Base-by-base conservation (phyloP, 371 early-diverging fungal genomes). In the Mortierella sp. region DNA sequence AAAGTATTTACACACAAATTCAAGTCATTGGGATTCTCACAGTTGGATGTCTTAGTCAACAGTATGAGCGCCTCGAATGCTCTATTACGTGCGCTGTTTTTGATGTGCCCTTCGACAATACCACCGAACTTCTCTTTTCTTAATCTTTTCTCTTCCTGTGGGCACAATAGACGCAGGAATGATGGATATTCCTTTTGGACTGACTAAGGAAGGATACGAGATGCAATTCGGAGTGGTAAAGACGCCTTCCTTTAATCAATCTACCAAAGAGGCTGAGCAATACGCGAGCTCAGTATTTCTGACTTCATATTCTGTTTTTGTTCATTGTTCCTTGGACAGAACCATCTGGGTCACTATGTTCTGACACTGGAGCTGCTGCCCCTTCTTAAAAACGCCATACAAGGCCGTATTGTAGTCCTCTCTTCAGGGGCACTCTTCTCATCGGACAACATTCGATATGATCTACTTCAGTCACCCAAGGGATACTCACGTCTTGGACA, bases 11-110 rank as follows among this genome's bases (percentile, higher is more conserved):
- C 78, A 8, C 68, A 50, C 5, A 64, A 76, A 24, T 83, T 84
- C 69, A 80, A 67, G 47, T 44, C 47, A 5, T 64, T 60, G 7
- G 72, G 60, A 2, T 32, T 48, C 26, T 42, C 49, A 2, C 39
- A 79, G 9, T 43, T 89, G 21, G 82, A 88, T 56, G 50, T 89
- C n/a, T 66, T 89, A 8, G 79, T 89, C 50, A 82, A 83, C 60
- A 83, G 82, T 70, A 82, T 49, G 44, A 79, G 17, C 12, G 21
- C 21, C 21, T 14, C n/a, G 37, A 6, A 24, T 19, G 52, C 8
- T 28, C 37, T 30, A 26, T 28, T 42, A 3, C 32, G 66, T 49
- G 39, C 41, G 17, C 37, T 56, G 7, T 12, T 31, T 11, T 30
- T n/a, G n/a, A n/a, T n/a, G n/a, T n/a, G n/a, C n/a, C 23, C 42